Percentiles rank a stretch among this genome's conserved stretches.
Conservation (phyloP, 345 rosid genomes). For the Euphorbia lathyris region DNA sequence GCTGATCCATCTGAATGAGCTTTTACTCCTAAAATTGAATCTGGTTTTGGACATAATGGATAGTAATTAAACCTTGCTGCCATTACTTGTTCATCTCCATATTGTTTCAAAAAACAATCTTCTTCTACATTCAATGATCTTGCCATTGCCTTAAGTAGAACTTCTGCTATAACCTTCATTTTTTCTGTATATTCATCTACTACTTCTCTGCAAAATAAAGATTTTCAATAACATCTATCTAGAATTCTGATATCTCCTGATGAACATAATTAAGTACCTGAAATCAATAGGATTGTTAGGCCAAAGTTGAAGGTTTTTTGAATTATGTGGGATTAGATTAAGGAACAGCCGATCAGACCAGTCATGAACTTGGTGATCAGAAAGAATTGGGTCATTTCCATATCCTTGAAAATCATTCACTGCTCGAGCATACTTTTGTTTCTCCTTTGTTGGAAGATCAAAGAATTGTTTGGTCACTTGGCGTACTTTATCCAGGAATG, state of each 20-base stretch:
- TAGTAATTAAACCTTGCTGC: constrained; percentile 23
- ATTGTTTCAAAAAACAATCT: constrained; percentile 15
- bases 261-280: neutral
- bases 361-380: constrained; percentile 57
- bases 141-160: constrained; percentile 17
- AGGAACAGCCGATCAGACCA: constrained; percentile 69
- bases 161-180: constrained; percentile 2
- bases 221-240: too few species aligned
- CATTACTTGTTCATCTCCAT: constrained; percentile 4
- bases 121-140: constrained; percentile 15
- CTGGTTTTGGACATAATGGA: constrained; percentile 20
- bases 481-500: constrained; percentile 46
- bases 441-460: constrained; percentile 50
- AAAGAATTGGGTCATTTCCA: constrained; percentile 63
- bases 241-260: too few species aligned
- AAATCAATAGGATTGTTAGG: constrained; percentile 1
- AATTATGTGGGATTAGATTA: constrained; percentile 40
- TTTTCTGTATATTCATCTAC: constrained; percentile 2
- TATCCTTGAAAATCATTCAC: constrained; percentile 57
- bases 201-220: constrained; percentile 1
- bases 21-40: constrained; percentile 16
- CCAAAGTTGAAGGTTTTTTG: constrained; percentile 9
- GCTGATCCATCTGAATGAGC: constrained; percentile 26
- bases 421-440: constrained; percentile 49
- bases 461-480: constrained; percentile 50